phyloP scores from a whole-genome alignment of 1,284 basidiomycete genomes.

The Apiotrichum montevideense region DNA sequence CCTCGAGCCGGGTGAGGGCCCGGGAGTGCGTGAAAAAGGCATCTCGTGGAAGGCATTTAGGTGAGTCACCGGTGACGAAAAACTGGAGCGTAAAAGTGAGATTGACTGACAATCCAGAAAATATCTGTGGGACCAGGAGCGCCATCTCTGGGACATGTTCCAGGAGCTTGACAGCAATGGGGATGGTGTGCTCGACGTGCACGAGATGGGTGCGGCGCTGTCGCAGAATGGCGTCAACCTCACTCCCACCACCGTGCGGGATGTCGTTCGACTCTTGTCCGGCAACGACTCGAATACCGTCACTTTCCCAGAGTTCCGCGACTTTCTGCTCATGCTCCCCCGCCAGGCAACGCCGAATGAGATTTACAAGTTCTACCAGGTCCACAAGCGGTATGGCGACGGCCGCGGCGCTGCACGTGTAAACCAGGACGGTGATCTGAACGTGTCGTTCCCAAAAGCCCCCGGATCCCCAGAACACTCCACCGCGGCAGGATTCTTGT shows the following conservation, averaged over 20 bases:
- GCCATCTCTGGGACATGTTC: slow-evolving; percentile 83
- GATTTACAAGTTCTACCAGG: slow-evolving; percentile 72
- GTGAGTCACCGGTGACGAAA: slow-evolving; percentile 22
- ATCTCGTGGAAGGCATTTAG: slow-evolving; percentile 73
- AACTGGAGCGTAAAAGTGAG: neutral
- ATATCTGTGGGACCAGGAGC: slow-evolving; percentile 42
- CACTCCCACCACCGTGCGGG: slow-evolving; percentile 59
- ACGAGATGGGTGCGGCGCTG: slow-evolving; percentile 65
- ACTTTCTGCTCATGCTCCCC: slow-evolving; percentile 81
- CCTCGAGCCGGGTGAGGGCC: slow-evolving; percentile 31
- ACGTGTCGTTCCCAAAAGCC: slow-evolving; percentile 42
- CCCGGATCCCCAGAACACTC: slow-evolving; percentile 19
- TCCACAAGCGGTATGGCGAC: slow-evolving; percentile 64
- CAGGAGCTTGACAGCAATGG: slow-evolving; percentile 80
- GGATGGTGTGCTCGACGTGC: slow-evolving; percentile 69
- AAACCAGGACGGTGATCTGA: slow-evolving; percentile 71
- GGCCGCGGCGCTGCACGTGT: slow-evolving; percentile 69
- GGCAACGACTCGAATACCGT: slow-evolving; percentile 54
- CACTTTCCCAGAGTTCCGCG: slow-evolving; percentile 77
- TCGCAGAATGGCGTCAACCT: slow-evolving; percentile 67
- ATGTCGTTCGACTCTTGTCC: slow-evolving; percentile 68
- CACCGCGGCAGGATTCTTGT: slow-evolving; percentile 24
- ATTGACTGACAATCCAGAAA: slow-evolving; percentile 32
- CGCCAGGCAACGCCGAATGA: slow-evolving; percentile 72
- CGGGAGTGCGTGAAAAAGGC: slow-evolving; percentile 37